Base-by-base conservation (phyloP, 1,284 basidiomycete species). In the Cryptococcus sp. region DNA sequence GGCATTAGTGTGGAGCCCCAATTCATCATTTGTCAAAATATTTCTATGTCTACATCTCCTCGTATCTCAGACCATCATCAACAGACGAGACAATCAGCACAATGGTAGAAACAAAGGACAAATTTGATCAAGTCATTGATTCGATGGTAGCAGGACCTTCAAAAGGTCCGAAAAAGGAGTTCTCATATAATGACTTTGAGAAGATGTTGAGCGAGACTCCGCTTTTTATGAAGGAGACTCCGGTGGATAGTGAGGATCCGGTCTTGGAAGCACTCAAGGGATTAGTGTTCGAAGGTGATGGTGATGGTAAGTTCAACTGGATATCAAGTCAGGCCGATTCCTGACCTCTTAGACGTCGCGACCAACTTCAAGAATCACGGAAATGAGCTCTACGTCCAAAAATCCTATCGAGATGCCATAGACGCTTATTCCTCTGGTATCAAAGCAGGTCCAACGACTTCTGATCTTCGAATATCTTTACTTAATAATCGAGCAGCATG, bases 311-410 rank as follows among this genome's bases (percentile, higher is more conserved):
- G 89, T 83, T 11, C 11, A 8, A 15, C 1, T 15, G 33, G 35
- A 5, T 10, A 31, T 36, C 5, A 5, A 45, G 33, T n/a, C 4
- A 5, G 43, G 13, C 3, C 32, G 7, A 3, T 31, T 50, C 46
- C 58, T 62, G 52, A 62, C 31, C 13, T 4, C 43, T 14, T 64
- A 95, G 95, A 98, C 74, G 81, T 91, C 62, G 91, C 94, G 0
- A 80, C 84, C 59, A 94, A 90, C 72, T 97, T 97, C 78, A 97
- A 97, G 75, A 84, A 89, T 53, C 91, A 97, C 73, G 95, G 92
- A 3, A 97, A 97, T 73, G 90, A 93, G 56, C 92, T 96, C 67
- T 97, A 90, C 78, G 86, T 85, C 59, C 87, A 86, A 30, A 90
- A 89, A 71, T 83, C 90, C 48, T 90, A 85, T 75, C 83, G 87